Evolutionary conservation across 345 rosid genomes (phyloP).

Genomic region (Reutealis trisperma): DNA sequence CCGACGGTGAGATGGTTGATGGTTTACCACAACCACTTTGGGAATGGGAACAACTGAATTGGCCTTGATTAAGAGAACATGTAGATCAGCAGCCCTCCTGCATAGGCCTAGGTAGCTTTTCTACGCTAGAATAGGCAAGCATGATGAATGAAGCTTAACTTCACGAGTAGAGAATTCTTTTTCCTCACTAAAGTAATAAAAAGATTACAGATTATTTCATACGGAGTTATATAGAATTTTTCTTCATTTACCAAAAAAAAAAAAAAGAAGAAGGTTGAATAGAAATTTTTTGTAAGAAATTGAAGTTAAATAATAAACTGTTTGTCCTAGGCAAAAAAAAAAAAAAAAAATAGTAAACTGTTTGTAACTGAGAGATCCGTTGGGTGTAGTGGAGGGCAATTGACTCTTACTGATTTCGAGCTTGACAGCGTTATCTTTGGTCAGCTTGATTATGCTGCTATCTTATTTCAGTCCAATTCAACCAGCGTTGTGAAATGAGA

Average conservation of each 20-base stretch:
- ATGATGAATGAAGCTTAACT: background rate
- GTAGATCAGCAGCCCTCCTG: background rate
- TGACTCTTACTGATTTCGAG: background rate
- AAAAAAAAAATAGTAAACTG: too few relatives aligned
- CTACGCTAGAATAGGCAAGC: background rate
- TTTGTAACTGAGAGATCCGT: background rate
- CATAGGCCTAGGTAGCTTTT: background rate
- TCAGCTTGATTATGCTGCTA: background rate
- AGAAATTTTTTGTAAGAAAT: background rate
- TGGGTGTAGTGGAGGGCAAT: background rate
- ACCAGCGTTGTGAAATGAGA: background rate
- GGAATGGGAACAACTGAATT: slow-evolving; percentile 57
- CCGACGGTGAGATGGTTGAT: slow-evolving; percentile 31
- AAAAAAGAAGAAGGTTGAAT: background rate
- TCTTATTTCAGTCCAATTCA: background rate
- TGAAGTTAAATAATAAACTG: background rate
- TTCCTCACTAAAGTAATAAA: background rate
- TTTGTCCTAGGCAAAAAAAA: too few relatives aligned
- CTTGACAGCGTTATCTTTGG: background rate
- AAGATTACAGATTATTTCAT: background rate
- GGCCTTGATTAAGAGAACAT: slow-evolving; percentile 37
- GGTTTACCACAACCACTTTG: slow-evolving; percentile 39
- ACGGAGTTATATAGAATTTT: background rate
- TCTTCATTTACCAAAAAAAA: too few relatives aligned
- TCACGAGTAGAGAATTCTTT: slow-evolving; percentile 6